A percentile compares a stretch with the other conserved stretches of the same genome.
Evolutionary conservation across 306 rosid species (phyloP).

Genomic region (Chamaecrista fasciculata): DNA sequence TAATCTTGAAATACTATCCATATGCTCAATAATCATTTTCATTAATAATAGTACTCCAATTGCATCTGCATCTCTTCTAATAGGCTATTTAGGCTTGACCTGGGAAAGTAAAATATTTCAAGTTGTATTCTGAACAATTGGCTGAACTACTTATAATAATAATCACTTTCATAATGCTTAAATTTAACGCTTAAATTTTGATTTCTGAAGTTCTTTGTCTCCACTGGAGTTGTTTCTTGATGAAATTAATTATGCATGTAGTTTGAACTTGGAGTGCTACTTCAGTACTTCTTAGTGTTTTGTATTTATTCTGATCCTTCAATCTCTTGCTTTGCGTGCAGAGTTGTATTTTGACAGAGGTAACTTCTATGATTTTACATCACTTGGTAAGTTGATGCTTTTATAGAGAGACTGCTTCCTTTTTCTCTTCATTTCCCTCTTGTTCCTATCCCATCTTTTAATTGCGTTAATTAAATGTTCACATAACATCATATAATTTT

Average conservation of each 20-base stretch:
- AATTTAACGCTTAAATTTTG: not conserved
- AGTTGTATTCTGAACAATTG: not conserved
- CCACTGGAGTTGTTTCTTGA: not conserved
- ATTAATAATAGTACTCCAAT: not conserved
- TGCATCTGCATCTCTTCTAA: not conserved
- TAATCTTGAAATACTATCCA: not conserved
- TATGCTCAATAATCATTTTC: not conserved
- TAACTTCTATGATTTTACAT: conserved; percentile 41
- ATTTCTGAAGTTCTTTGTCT: not conserved
- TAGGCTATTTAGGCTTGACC: not conserved
- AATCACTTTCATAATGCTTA: not conserved
- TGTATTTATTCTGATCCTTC: not conserved
- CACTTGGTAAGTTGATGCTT: conserved; percentile 32
- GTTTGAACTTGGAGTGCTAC: not conserved
- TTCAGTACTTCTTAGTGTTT: not conserved
- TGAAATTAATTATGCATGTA: not conserved
- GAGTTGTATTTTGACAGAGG: conserved; percentile 38
- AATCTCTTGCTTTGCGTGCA: conserved; percentile 9
- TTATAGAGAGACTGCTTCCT: not conserved
- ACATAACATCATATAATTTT: not conserved
- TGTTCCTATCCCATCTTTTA: not conserved
- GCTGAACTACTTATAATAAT: not conserved
- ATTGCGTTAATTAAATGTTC: not conserved
- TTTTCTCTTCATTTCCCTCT: not conserved
- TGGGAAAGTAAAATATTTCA: not conserved